Evolutionary conservation across 306 rosid species (phyloP).

Genomic region (Rosa persica): DNA sequence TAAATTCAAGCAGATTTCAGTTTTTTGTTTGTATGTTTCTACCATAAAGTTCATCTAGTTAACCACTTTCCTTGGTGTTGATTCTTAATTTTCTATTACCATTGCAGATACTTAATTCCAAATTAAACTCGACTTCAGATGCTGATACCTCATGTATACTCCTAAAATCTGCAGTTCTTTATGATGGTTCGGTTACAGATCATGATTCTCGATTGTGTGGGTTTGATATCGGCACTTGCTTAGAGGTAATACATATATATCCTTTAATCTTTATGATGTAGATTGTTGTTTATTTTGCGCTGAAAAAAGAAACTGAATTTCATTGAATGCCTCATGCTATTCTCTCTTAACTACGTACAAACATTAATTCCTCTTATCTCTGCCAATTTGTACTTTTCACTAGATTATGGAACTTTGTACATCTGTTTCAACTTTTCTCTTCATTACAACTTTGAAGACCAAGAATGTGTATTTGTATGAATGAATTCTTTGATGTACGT

Average conservation of each 20-base stretch:
- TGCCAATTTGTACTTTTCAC: background rate
- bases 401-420: background rate
- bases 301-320: background rate
- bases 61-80: slow-evolving; percentile 22
- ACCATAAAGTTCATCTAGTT: slow-evolving; percentile 14
- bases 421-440: background rate
- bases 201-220: slow-evolving; percentile 67
- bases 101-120: slow-evolving; percentile 76
- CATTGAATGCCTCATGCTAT: background rate
- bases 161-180: slow-evolving; percentile 65
- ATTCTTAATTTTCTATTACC: slow-evolving; percentile 23
- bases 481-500: background rate
- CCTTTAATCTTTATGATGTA: background rate
- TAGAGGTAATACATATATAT: slow-evolving; percentile 66
- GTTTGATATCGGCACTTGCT: slow-evolving; percentile 94
- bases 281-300: slow-evolving; percentile 11
- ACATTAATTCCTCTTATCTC: background rate
- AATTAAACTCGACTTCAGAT: slow-evolving; percentile 50
- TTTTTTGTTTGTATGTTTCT: background rate
- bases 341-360: background rate
- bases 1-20: background rate
- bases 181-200: slow-evolving; percentile 82
- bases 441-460: background rate
- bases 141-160: slow-evolving; percentile 28
- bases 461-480: background rate